Conservation (phyloP, 73 alveolate genomes). For the Halteria grandinella region DNA sequence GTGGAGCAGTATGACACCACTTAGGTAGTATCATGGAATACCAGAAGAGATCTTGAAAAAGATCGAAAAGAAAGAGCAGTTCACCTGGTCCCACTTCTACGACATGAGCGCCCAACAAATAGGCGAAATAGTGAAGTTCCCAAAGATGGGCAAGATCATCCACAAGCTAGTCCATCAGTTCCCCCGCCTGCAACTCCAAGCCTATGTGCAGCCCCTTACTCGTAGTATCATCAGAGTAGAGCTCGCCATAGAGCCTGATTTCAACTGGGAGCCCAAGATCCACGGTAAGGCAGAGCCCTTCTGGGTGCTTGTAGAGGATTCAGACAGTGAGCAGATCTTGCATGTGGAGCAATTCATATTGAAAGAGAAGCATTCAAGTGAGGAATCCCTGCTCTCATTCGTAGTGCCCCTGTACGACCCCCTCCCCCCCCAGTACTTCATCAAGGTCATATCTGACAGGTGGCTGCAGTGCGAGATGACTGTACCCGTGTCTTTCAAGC, state of each 20-base stretch:
- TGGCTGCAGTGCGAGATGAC: slow-evolving; percentile 95
- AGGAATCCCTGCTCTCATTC: slow-evolving; percentile 89
- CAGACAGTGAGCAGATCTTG: slow-evolving; percentile 96
- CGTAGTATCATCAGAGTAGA: slow-evolving; percentile 95
- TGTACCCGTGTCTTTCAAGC: slow-evolving; percentile 95
- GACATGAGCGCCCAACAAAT: slow-evolving; percentile 89
- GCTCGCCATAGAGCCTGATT: slow-evolving; percentile 92
- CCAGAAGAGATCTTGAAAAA: slow-evolving; percentile 90
- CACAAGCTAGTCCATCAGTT: slow-evolving; percentile 95
- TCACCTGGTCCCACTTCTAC: slow-evolving; percentile 93
- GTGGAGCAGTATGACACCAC: slow-evolving; percentile 99
- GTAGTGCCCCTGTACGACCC: slow-evolving; percentile 98
- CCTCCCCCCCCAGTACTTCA: slow-evolving; percentile 98
- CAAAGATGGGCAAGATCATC: slow-evolving; percentile 89
- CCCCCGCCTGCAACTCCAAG: slow-evolving; percentile 96
- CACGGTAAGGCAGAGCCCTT: slow-evolving; percentile 98
- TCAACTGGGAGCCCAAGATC: slow-evolving; percentile 97
- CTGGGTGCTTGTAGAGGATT: slow-evolving; percentile 98
- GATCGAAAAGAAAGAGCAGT: slow-evolving; percentile 93
- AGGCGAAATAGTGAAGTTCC: slow-evolving; percentile 83
- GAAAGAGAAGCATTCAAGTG: slow-evolving; percentile 80
- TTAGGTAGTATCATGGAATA: slow-evolving; percentile 95
- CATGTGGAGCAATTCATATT: slow-evolving; percentile 94
- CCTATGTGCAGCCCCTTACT: slow-evolving; percentile 98
- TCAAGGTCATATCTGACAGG: slow-evolving; percentile 92